A percentile compares a stretch with the other conserved stretches of the same genome.
Evolutionary conservation across 768 basidiomycete genomes (phyloP).

Genomic region (Tricholoma bakamatsutake): DNA sequence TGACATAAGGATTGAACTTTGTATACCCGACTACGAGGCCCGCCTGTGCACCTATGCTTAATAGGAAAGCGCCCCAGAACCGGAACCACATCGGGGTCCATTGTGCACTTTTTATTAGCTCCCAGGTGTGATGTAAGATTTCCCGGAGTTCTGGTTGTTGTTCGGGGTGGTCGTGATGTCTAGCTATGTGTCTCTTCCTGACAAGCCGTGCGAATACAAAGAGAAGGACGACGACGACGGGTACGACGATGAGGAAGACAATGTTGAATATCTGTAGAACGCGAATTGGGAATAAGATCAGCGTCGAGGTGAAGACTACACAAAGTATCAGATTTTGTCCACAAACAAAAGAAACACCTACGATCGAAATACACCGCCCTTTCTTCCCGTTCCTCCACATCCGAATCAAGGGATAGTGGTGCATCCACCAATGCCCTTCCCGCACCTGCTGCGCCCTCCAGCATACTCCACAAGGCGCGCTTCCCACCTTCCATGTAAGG

Average conservation of each 20-base stretch:
- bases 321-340: background rate
- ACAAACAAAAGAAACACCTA: background rate
- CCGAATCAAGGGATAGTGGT: background rate
- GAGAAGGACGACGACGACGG: slow-evolving; percentile 43
- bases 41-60: background rate
- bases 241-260: slow-evolving; percentile 56
- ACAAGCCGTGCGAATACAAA: slow-evolving; percentile 4
- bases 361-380: slow-evolving; percentile 1
- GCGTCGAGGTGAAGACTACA: slow-evolving; percentile 47
- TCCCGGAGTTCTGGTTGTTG: background rate
- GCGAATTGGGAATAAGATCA: slow-evolving; percentile 51
- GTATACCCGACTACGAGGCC: background rate
- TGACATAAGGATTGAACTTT: background rate
- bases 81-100: background rate
- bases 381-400: slow-evolving; percentile 23
- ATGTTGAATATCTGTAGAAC: slow-evolving; percentile 52
- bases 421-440: slow-evolving; percentile 49
- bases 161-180: slow-evolving; percentile 12
- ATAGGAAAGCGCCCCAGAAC: background rate
- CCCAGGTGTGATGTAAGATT: background rate
- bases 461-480: slow-evolving; percentile 68
- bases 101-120: too few species aligned
- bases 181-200: background rate
- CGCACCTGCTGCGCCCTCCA: slow-evolving; percentile 57
- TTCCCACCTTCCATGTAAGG: slow-evolving; percentile 47